Percentiles rank a stretch among this genome's conserved stretches.
Evolutionary conservation across 2,329 filamentous ascomycete species (phyloP).

Genomic region (Pleurostoma richardsiae): DNA sequence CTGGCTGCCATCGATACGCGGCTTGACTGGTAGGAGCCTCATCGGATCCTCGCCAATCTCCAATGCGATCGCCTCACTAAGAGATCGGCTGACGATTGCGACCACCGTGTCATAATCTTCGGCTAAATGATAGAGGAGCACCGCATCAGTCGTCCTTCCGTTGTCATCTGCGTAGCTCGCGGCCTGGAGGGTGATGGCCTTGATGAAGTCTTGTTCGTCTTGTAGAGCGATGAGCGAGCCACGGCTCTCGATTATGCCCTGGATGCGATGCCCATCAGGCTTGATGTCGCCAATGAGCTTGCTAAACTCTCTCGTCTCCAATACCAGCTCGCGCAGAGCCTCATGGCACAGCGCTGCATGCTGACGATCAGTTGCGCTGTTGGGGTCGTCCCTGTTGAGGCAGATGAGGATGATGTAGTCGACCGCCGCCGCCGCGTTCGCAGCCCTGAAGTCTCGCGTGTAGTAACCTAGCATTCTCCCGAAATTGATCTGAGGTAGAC

Average conservation of each 20-base stretch:
- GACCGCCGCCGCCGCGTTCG: conserved; percentile 81
- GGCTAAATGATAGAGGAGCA: conserved; percentile 89
- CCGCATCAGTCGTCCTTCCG: conserved; percentile 87
- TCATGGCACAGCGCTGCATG: conserved; percentile 85
- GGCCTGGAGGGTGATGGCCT: conserved; percentile 87
- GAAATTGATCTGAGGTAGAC: conserved; percentile 84
- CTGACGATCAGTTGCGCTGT: conserved; percentile 59
- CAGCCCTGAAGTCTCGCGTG: conserved; percentile 90
- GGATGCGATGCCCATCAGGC: conserved; percentile 77
- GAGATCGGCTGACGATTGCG: conserved; percentile 77
- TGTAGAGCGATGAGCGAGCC: conserved; percentile 74
- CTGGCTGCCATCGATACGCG: conserved; percentile 45
- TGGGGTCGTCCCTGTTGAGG: conserved; percentile 67
- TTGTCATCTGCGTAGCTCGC: conserved; percentile 92
- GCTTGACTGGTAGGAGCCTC: conserved; percentile 74
- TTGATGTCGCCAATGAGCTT: conserved; percentile 88
- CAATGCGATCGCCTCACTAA: conserved; percentile 83
- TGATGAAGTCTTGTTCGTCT: conserved; percentile 79
- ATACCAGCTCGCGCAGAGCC: conserved; percentile 84
- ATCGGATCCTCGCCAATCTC: conserved; percentile 80
- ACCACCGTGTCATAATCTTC: conserved; percentile 96
- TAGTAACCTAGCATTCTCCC: conserved; percentile 91
- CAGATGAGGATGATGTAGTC: conserved; percentile 92
- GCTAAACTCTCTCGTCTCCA: conserved; percentile 96
- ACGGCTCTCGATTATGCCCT: conserved; percentile 82